Conservation (phyloP, 2,329 filamentous ascomycete species). For the Talaromyces pinophilus region DNA sequence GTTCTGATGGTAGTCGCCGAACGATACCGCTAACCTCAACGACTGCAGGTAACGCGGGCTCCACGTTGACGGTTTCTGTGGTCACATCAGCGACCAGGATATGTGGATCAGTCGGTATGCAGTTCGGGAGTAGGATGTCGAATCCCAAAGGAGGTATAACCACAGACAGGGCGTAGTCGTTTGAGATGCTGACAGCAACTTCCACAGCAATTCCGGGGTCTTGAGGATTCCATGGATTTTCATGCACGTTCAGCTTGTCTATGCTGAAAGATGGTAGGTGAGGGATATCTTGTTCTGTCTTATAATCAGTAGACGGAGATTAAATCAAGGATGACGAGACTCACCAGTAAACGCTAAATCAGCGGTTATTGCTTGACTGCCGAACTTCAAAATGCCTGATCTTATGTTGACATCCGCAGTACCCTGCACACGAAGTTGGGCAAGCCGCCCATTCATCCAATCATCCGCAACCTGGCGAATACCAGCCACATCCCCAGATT, state of each 20-base stretch:
- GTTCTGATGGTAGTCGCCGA: conserved; percentile 68
- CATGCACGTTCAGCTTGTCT: conserved; percentile 74
- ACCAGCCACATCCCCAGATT: conserved; percentile 73
- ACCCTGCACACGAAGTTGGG: conserved; percentile 69
- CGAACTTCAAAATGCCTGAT: conserved; percentile 76
- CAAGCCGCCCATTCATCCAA: conserved; percentile 79
- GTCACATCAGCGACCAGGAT: conserved; percentile 77
- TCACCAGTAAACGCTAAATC: conserved; percentile 80
- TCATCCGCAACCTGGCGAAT: conserved; percentile 81
- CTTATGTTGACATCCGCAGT: conserved; percentile 72
- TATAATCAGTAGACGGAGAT: conserved; percentile 23
- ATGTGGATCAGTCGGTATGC: conserved; percentile 67
- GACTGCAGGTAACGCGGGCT: conserved; percentile 66
- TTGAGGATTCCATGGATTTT: conserved; percentile 58
- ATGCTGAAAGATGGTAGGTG: conserved; percentile 80
- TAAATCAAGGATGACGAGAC: conserved; percentile 50
- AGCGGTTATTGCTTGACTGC: conserved; percentile 73
- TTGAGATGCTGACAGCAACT: conserved; percentile 69
- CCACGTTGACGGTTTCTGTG: conserved; percentile 67
- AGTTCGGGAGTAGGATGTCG: conserved; percentile 81
- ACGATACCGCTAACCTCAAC: conserved; percentile 73
- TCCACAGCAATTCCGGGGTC: conserved; percentile 74
- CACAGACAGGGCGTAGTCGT: conserved; percentile 76
- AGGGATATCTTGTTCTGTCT: conserved; percentile 64
- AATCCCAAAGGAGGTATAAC: conserved; percentile 79